Evolutionary conservation across 495 filamentous ascomycete genomes (phyloP), one percentile per base, ranked within the genome.

Genomic region (Darksidea phi): DNA sequence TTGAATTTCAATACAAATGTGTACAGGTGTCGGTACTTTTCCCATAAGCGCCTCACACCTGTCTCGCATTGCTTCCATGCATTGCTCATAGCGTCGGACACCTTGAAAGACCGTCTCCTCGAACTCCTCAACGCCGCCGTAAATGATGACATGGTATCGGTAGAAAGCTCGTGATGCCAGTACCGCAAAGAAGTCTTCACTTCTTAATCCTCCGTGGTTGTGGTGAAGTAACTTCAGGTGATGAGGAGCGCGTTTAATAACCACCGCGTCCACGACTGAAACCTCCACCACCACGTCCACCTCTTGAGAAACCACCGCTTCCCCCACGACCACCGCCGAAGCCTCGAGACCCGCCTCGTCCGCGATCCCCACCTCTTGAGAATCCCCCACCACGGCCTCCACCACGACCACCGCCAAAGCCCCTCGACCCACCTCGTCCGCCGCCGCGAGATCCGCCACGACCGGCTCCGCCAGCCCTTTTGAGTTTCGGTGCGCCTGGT

Each of bases 401-500:
- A 54, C 60, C 47, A 46, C 48, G 49, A 15, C 65, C 56, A 41
- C 58, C 47, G 47, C 55, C 46, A 36, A 64, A 66, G 12, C 63
- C 28, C n/a, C 57, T n/a, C 34, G n/a, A 51, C 32, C 58, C 50
- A 7, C 59, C 48, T 21, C 58, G 28, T 51, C 63, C 12, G 24
- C 57, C 43, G 17, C 52, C 63, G 11, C 62, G 25, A 24, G 24
- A 25, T 23, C 61, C 62, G 10, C 65, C 67, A 15, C 62, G 28
- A 15, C 60, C 24, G n/a, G 78, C 82, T 65, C 84, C 85, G 49
- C 82, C 80, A 57, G 78, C 75, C 67, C 81, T 75, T 73, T 83
- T 82, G 64, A 81, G 73, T 78, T 85, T 87, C 15, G 82, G 70
- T 52, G 79, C 74, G 63, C 80, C 86, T 54, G 88, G 86, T 41